Conservation (phyloP, 768 basidiomycete genomes). For the Clavulina sp. region DNA sequence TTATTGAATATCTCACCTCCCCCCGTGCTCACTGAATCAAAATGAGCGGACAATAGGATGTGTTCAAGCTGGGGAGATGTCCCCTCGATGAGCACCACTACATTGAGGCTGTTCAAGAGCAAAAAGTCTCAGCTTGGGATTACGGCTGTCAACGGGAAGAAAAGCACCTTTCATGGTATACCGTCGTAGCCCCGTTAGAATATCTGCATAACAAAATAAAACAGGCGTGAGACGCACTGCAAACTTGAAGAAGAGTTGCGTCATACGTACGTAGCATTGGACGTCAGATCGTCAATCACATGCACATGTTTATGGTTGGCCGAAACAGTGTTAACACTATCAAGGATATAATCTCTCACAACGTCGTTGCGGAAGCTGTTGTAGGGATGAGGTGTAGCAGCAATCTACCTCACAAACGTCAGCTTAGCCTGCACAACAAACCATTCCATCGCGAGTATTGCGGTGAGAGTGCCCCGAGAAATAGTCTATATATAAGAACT, state of each 20-base stretch:
- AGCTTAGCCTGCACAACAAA: background rate
- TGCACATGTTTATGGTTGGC: constrained; percentile 27
- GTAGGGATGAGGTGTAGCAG: constrained; percentile 56
- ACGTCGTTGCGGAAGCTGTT: constrained; percentile 60
- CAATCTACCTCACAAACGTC: constrained; percentile 27
- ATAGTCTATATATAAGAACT: too few species aligned
- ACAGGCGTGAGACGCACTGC: background rate
- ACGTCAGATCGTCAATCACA: constrained; percentile 22
- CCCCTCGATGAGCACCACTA: constrained; percentile 47
- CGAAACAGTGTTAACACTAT: constrained; percentile 33
- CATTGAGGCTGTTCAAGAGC: constrained; percentile 25
- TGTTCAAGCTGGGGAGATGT: constrained; percentile 28
- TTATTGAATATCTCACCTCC: constrained; percentile 19
- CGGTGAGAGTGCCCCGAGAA: too few species aligned
- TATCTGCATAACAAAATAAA: background rate
- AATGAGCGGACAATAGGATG: constrained; percentile 66
- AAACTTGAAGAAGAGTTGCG: constrained; percentile 19
- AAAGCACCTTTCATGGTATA: constrained; percentile 12
- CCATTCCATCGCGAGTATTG: too few species aligned
- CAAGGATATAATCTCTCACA: constrained; percentile 41
- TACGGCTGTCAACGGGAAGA: background rate
- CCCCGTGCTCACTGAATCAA: constrained; percentile 15
- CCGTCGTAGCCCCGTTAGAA: background rate
- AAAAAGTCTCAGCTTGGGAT: background rate
- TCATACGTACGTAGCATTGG: constrained; percentile 34